These are phyloP conservation scores for Zymoseptoria ardabiliae DNA, from an alignment of 2,329 filamentous ascomycete genomes.

Conservation along the genomic window DNA sequence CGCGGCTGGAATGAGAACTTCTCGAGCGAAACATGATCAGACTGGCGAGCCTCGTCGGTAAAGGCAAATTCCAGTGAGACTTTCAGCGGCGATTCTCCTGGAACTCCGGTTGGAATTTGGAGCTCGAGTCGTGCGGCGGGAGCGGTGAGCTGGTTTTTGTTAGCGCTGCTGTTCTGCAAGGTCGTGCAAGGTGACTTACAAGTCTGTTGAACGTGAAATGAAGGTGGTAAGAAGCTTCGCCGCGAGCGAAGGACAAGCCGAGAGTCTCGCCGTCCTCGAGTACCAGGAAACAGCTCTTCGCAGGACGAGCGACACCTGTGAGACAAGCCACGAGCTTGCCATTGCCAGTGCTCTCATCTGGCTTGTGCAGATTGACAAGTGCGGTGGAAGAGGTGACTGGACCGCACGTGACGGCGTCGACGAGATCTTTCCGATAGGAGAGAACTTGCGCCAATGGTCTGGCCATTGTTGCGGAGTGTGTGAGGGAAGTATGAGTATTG, in stretches of 20 bases:
- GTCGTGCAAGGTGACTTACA: background rate
- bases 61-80: constrained; percentile 3
- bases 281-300: constrained; percentile 5
- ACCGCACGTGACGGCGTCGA: constrained; percentile 7
- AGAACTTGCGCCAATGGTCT: constrained; percentile 2
- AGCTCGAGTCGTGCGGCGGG: constrained; percentile 7
- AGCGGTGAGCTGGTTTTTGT: constrained; percentile 6
- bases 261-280: background rate
- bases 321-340: constrained; percentile 2
- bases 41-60: constrained; percentile 2
- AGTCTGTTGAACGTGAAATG: constrained; percentile 2
- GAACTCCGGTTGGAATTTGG: background rate
- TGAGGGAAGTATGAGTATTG: background rate
- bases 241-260: background rate
- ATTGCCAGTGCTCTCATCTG: background rate
- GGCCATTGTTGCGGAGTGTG: constrained; percentile 4
- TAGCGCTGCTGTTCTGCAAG: background rate
- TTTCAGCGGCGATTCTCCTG: background rate
- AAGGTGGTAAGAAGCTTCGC: background rate
- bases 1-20: background rate
- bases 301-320: constrained; percentile 1
- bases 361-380: constrained; percentile 9
- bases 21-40: background rate
- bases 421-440: constrained; percentile 5
- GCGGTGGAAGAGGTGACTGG: constrained; percentile 4